Evolutionary conservation across 352 stramenopile genomes (phyloP).

Genomic region (Phytopythium cucurbitacearum): DNA sequence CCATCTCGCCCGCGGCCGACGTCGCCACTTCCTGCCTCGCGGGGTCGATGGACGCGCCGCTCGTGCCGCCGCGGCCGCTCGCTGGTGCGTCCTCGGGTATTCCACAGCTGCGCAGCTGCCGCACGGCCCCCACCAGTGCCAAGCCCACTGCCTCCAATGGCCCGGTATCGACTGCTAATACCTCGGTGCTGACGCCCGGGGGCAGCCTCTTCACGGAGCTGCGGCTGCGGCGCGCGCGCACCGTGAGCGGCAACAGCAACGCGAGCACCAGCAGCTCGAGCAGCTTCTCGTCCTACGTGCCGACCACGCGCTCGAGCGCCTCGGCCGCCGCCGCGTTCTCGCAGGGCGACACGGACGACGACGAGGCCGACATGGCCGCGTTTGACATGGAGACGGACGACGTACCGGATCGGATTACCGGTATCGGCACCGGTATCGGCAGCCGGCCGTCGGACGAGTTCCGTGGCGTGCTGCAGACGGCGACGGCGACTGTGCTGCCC

Average conservation of each 20-base stretch:
- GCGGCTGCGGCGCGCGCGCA: slow-evolving; percentile 42
- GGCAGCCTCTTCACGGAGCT: slow-evolving; percentile 8
- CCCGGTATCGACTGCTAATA: slow-evolving; percentile 1
- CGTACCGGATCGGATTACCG: slow-evolving; percentile 7
- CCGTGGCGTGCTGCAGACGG: slow-evolving; percentile 26
- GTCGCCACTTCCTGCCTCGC: too few relatives aligned
- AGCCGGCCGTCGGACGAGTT: slow-evolving; percentile 7
- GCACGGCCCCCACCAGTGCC: slow-evolving; percentile 20
- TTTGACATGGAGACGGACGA: slow-evolving; percentile 15
- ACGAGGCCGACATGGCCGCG: slow-evolving; percentile 16
- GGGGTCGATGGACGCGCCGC: too few relatives aligned
- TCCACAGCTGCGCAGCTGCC: slow-evolving; percentile 44
- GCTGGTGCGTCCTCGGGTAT: slow-evolving; percentile 13
- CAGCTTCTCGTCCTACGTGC: slow-evolving; percentile 42
- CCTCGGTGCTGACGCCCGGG: background rate
- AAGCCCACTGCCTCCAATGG: slow-evolving; percentile 6
- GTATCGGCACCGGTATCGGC: background rate
- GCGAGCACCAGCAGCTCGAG: slow-evolving; percentile 54
- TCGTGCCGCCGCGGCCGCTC: background rate
- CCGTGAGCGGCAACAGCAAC: slow-evolving; percentile 63
- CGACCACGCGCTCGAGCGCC: slow-evolving; percentile 19
- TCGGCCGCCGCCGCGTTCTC: slow-evolving; percentile 5
- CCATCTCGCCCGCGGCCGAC: too few relatives aligned
- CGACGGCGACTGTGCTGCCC: slow-evolving; percentile 54
- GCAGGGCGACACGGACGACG: slow-evolving; percentile 32